These are phyloP conservation scores for Cryptosporidium tyzzeri DNA, from an alignment of 169 alveolate genomes.

Conservation along the genomic window DNA sequence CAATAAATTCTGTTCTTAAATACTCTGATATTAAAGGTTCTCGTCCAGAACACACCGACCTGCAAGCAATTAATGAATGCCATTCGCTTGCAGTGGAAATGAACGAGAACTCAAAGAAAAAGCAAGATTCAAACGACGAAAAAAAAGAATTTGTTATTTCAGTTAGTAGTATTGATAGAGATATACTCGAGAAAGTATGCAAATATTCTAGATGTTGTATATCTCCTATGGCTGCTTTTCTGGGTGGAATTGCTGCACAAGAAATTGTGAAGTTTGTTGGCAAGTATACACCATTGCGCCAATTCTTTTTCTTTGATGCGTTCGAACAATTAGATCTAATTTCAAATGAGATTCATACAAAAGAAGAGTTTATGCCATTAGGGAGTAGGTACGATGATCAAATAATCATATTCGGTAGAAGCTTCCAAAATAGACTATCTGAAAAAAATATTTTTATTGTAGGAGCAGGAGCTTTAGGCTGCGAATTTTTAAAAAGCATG, in stretches of 20 bases:
- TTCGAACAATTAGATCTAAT: conserved; percentile 87
- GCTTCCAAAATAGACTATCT: conserved; percentile 84
- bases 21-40: conserved; percentile 80
- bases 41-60: conserved; percentile 83
- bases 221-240: conserved; percentile 95
- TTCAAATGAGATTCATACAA: conserved; percentile 63
- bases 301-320: conserved; percentile 96
- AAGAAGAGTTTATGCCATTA: conserved; percentile 82
- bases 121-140: conserved; percentile 27
- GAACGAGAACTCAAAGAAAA: conserved; percentile 79
- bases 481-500: conserved; percentile 96
- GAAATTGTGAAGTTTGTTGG: conserved; percentile 98
- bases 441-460: conserved; percentile 89
- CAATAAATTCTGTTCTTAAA: conserved; percentile 86
- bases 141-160: conserved; percentile 66
- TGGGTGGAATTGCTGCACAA: conserved; percentile 98
- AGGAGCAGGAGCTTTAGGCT: conserved; percentile 99
- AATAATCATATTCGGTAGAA: conserved; percentile 90
- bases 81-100: conserved; percentile 81
- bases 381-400: conserved; percentile 92
- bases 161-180: conserved; percentile 89
- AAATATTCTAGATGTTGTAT: conserved; percentile 85
- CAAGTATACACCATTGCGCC: conserved; percentile 96
- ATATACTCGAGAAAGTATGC: conserved; percentile 86
- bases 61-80: conserved; percentile 84